These are phyloP conservation scores for Aurantiochytrium sp. DNA, from an alignment of 108 stramenopile genomes.

Conservation along the genomic window DNA sequence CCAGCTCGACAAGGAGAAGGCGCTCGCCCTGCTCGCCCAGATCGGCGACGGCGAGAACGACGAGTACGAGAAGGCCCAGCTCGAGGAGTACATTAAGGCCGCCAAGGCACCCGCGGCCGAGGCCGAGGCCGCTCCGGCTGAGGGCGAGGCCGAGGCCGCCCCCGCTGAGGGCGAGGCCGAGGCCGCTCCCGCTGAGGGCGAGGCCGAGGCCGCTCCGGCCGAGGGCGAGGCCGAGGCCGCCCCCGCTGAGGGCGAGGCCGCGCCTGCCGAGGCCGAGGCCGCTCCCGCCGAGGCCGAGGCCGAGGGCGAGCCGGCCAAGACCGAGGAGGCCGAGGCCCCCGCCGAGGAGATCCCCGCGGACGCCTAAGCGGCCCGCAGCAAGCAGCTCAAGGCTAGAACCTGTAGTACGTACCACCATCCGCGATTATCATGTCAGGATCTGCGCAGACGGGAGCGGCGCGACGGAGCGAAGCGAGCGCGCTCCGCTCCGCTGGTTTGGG, in stretches of 20 bases:
- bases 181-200: neutral
- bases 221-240: neutral
- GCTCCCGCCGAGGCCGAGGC: neutral
- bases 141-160: neutral
- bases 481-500: too few species aligned
- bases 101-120: conserved; percentile 29
- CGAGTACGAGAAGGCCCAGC: conserved; percentile 19
- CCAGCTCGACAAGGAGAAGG: conserved; percentile 7
- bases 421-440: neutral
- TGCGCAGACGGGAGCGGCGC: too few species aligned
- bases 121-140: neutral
- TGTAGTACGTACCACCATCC: too few species aligned
- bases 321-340: neutral
- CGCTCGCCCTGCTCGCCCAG: conserved; percentile 11
- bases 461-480: too few species aligned
- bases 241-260: neutral
- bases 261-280: neutral
- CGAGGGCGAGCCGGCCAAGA: neutral
- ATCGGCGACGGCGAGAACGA: neutral
- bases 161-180: neutral
- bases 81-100: conserved; percentile 16
- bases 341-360: neutral
- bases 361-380: neutral
- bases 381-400: neutral
- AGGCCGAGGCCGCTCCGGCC: neutral